These are phyloP conservation scores for Epichloe typhina DNA, from an alignment of 2,329 filamentous ascomycete genomes.

Conservation along the genomic window DNA sequence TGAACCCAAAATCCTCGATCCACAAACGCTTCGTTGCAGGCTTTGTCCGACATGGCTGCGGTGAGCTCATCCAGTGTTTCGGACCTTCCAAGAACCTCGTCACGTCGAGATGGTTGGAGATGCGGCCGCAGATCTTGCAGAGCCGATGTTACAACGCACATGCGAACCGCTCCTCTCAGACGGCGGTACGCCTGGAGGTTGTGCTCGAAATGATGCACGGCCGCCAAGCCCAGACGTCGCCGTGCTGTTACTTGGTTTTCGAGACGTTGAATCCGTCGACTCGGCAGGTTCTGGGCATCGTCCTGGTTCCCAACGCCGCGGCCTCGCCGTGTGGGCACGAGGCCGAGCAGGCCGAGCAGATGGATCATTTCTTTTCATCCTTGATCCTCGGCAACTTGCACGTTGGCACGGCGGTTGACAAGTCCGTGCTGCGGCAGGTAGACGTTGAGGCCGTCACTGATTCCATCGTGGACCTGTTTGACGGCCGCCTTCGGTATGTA, in stretches of 20 bases:
- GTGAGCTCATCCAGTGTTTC: slow-evolving; percentile 5
- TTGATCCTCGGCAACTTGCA: slow-evolving; percentile 2
- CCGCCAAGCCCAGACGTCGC: background rate
- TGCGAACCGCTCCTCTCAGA: background rate
- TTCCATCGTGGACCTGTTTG: slow-evolving; percentile 12
- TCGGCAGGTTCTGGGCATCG: slow-evolving; percentile 2
- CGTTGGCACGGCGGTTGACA: background rate
- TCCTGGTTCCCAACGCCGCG: background rate
- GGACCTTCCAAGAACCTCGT: background rate
- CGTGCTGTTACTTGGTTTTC: background rate
- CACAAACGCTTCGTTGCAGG: slow-evolving; percentile 5
- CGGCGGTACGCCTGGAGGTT: background rate
- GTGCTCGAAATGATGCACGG: background rate
- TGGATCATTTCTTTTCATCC: slow-evolving; percentile 5
- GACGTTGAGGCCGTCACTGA: slow-evolving; percentile 2
- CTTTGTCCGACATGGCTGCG: slow-evolving; percentile 4
- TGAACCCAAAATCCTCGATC: background rate
- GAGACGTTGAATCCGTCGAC: background rate
- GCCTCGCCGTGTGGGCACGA: background rate
- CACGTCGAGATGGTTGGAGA: background rate
- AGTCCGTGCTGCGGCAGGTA: background rate
- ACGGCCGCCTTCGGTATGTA: slow-evolving; percentile 12
- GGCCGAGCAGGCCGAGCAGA: background rate
- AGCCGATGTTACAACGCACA: slow-evolving; percentile 2
- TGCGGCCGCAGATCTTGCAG: slow-evolving; percentile 2